Evolutionary conservation across 129 eudicot genomes (phyloP), one percentile per base, ranked within the genome.

Genomic region (Saussurea involucrata): DNA sequence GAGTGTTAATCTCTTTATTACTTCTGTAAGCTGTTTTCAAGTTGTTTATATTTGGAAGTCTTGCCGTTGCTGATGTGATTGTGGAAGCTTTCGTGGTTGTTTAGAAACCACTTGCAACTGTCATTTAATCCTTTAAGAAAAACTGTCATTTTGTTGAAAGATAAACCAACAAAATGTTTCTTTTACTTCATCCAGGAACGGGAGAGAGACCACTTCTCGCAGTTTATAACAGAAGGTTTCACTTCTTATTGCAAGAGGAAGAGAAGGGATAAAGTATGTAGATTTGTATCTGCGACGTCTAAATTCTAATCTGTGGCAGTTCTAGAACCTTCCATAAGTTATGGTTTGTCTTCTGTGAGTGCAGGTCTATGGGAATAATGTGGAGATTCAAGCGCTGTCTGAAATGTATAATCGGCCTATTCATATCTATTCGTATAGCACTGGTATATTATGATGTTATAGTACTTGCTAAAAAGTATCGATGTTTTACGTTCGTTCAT

Each of bases 361-460:
- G 53, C 83, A 95, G 99, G 97, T 95, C 58, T 95, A 95, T 63
- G 99, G 99, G 61, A 95, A 95, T 83, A 92, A 95, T 63, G 84
- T 89, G 69, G 98, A 95, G 86, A 91, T 95, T 78, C 98, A 95
- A 86, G 96, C 96, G 32, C 75, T 95, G 49, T 88, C 91, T 68
- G 99, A 95, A 81, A 95, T 95, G 99, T 95, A 95, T 85, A 95
- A 95, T 72, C 96, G 97, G 34, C 99, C 99, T 17, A 95, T 95
- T 28, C 99, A 95, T 71, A 92, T 95, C 76, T 95, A 92, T 83
- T 95, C 99, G 4, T 95, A 95, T 83, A 85, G 96, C 83, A 86
- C 96, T 70, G 99, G 99, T 95, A 61, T 79, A 28, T 32, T 34
- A 8, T 58, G 20, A 53, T 64, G 25, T 29, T 68, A 27, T 67